Evolutionary conservation across 768 basidiomycete species (phyloP), one percentile per base, ranked within the genome.

Genomic region (Hericium erinaceus): DNA sequence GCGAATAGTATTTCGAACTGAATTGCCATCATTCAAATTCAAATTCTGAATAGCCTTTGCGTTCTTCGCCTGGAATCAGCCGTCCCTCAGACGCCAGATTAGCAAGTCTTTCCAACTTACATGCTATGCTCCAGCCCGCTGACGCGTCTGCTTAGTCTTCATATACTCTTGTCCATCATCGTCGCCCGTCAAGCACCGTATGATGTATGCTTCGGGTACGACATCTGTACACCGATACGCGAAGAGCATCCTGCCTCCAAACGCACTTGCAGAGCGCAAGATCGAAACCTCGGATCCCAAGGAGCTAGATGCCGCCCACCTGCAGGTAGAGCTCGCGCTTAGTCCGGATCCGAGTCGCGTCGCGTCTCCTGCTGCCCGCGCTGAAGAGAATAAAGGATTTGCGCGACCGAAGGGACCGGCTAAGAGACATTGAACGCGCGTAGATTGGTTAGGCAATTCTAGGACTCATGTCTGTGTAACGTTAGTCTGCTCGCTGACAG

Each of bases 101-200:
- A 73, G 89, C 91, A 56, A 61, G 80, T 66, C 2, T 4, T 12
- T 26, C 12, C 13, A 55, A 15, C 46, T 39, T 58, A 28, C 7
- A 38, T 39, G 38, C 41, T 37, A 18, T 26, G 18, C 24, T 15
- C 24, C 11, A 12, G 10, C 49, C 8, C 15, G 44, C 39, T 46
- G 41, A 53, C 38, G 51, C 51, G 41, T 12, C 41, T 24, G 9
- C 12, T 24, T 60, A 92, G 88, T 89, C 52, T 94, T 93, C 71
- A 89, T 97, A 57, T 98, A 98, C 71, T 89, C 88, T 18, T 98
- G 95, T 68, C 95, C 95, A 0, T 79, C 84, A 3, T 65, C 71
- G 13, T 91, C 89, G 6, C 88, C 89, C 1, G 78, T 97, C 72
- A 92, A 91, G 65, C 76, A 85, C 60, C 80, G 93, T 48, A 94